Percentiles rank a stretch among this genome's conserved stretches.
Evolutionary conservation across 2,329 filamentous ascomycete genomes (phyloP).

Genomic region (Aspergillus sp.): DNA sequence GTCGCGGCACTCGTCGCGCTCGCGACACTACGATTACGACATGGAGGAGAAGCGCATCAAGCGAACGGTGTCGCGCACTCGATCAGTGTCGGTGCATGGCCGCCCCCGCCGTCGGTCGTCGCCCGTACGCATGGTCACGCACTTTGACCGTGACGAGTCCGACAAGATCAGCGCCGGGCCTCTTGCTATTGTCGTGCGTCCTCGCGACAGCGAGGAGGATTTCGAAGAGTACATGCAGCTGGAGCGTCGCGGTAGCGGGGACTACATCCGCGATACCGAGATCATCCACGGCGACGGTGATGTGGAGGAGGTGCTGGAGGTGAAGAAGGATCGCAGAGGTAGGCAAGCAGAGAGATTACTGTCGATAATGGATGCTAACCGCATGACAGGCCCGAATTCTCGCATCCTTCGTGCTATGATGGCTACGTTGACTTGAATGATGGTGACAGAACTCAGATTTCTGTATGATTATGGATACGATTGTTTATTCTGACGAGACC

Average conservation of each 20-base stretch:
- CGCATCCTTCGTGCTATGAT: constrained; percentile 68
- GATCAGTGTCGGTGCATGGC: constrained; percentile 35
- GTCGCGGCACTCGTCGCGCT: constrained; percentile 22
- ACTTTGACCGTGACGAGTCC: constrained; percentile 41
- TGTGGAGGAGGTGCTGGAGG: constrained; percentile 54
- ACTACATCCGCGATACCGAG: constrained; percentile 32
- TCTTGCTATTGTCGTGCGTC: constrained; percentile 51
- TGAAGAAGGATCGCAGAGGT: constrained; percentile 94
- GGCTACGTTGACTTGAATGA: constrained; percentile 62
- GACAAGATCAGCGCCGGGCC: constrained; percentile 43
- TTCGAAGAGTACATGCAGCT: constrained; percentile 70
- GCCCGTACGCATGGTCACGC: constrained; percentile 35
- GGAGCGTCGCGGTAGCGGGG: constrained; percentile 48
- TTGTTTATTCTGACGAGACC: no score
- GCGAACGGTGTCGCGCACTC: constrained; percentile 29
- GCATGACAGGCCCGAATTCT: constrained; percentile 59
- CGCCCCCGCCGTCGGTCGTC: constrained; percentile 36
- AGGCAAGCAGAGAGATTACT: constrained; percentile 46
- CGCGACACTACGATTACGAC: constrained; percentile 25
- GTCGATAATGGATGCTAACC: no score
- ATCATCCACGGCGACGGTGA: constrained; percentile 38
- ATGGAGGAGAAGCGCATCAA: constrained; percentile 26
- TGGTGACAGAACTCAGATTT: neutral
- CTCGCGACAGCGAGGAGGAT: constrained; percentile 56
- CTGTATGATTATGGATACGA: neutral